Base-by-base conservation (phyloP, 352 stramenopile genomes). In the Pythium apleroticum region DNA sequence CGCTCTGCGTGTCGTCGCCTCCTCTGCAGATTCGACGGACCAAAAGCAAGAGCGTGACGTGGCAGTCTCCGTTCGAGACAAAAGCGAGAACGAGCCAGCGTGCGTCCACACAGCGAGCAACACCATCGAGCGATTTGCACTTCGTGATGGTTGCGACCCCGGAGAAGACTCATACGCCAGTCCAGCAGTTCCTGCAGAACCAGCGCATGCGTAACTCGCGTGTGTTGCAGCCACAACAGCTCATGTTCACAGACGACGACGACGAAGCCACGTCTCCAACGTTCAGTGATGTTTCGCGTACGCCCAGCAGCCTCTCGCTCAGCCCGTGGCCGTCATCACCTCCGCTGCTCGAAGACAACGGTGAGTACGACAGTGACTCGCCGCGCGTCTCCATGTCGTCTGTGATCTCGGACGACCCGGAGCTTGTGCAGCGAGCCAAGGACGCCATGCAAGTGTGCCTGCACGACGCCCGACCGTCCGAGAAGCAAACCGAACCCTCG, bases 41-140 rank as follows among this genome's bases (percentile, higher is more conserved):
- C 10, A 69, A 69, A 55, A 69, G 62, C 37, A 69, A 69, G 55
- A 69, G 62, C 22, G 62, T 69, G 14, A 60, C 62, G 27, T 69
- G 62, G 62, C 62, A 69, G 55, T 68, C 61, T 27, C 61, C 61
- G 31, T 68, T 68, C 20, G 61, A 68, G 25, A 68, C 61, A 9
- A 63, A 68, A 20, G 61, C 25, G 8, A 35, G 62, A 49, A 28
- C 20, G 22, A 69, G 54, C 35, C 54, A 59, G 27, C 62, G 39
- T 24, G 41, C 43, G 12, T 63, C 25, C 0, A 25, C 33, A 9
- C 45, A 48, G 7, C 9, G 15, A n/a, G 19, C 37, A 5, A 57
- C 33, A 14, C 20, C 62, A 5, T 35, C 48, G 2, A 56, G 55
- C 28, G 62, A 63, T 6, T 31, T 68, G n/a, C 61, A 63, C 25